Base-by-base conservation (phyloP, 1,139 yeast species). In the Suhomyces choctaworum region DNA sequence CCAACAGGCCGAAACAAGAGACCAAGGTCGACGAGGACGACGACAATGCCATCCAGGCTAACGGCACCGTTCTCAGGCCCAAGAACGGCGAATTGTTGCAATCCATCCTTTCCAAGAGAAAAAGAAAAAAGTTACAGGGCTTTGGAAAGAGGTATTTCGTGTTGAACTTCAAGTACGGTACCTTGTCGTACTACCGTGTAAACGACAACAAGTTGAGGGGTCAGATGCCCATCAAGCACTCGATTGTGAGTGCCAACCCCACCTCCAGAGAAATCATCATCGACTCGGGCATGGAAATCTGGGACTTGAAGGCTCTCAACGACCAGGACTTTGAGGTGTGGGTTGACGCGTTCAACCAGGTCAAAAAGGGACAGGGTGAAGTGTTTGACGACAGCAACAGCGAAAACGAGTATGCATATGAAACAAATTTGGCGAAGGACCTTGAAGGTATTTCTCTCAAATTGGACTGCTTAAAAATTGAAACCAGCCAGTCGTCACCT, bases 201-300 rank as follows among this genome's bases (percentile, higher is more conserved):
- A 82, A 85, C 51, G 85, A 82, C 41, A 78, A 79, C 42, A 79
- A 82, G 42, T 73, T 88, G 41, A 74, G 97, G 39, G 98, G 98
- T 35, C 92, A 88, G 51, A 89, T 92, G 88, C 95, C 95, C 14
- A 79, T 92, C 30, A 79, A 76, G 35, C 74, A 84, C 31, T 80
- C 95, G 7, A 86, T 85, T 16, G 79, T 92, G 3, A 79, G 94
- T 40, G 97, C 95, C 2, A 82, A 83, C 49, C 71, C 79, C 20
- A 75, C 76, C 36, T 76, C 78, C 17, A 65, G 78, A 34, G 85
- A 85, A 49, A 80, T 92, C 31, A 82, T 84, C 35, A 75, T 92
- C 44, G 97, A 92, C 58, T 88, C 97, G 0, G 98, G 98, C 2
- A 82, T 92, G 81, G 98, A 92, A 56, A 80, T 87, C 11, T 92